Evolutionary conservation across 176 grass and related monocot species (phyloP), one percentile per base, ranked within the genome.

Genomic region (Avena sativa): DNA sequence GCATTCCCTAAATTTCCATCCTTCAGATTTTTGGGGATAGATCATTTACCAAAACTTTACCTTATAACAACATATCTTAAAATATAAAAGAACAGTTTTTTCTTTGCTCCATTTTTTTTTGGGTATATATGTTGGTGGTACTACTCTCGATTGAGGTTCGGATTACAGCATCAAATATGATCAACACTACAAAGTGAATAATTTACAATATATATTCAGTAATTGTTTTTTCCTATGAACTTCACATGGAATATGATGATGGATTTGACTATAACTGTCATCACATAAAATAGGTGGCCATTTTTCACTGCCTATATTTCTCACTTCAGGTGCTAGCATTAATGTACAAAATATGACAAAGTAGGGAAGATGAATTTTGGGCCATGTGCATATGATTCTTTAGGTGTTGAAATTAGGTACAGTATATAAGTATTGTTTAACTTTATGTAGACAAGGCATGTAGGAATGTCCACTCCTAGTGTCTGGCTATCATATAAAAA

Each of bases 181-280:
- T 68, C 13, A 2, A 8, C 56, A 83, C 14, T 46, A 12, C 5
- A 74, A 11, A 46, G 9, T 32, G 14, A 46, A 73, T 26, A 44
- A 3, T 46, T 43, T 58, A 44, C 14, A 26, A 48, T 47, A 40
- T 73, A 46, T 46, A 3, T 60, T 64, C 63, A 66, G 12, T 66
- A 66, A 66, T 32, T 32, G 1, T 8, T 15, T 14, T 74, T 74
- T 64, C 6, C 16, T 28, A 62, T n/a, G 7, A 47, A 20, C 28
- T 44, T n/a, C 47, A 76, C 57, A 85, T 64, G 46, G 38, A 52
- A 76, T 85, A 76, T 63, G 44, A 20, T 64, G 13, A 21, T 17
- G 21, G 46, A 47, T 74, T 59, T 20, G 21, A 80, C 1, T 26
- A 14, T 51, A 63, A 63, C 12, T 15, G 26, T 8, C 25, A 26